Conservation (phyloP, 352 stramenopile genomes). For the Peronosclerospora sorghi region DNA sequence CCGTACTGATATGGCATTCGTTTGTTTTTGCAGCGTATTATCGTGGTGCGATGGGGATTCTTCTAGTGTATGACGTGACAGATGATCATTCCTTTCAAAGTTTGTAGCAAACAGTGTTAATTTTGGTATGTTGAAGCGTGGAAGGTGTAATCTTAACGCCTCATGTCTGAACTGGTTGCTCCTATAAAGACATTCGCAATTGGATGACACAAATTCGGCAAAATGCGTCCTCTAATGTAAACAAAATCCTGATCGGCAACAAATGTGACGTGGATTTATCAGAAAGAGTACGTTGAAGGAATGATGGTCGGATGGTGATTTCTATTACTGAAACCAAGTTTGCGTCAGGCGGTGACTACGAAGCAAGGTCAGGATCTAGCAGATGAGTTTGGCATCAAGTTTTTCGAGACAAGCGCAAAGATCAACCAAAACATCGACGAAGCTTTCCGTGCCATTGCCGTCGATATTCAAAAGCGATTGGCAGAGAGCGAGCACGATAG, state of each 20-base stretch:
- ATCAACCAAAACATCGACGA: conserved; percentile 90
- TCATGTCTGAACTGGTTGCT: neutral
- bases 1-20: neutral
- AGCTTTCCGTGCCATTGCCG: conserved; percentile 79
- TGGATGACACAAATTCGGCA: conserved; percentile 91
- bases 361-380: conserved; percentile 90
- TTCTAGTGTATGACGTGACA: conserved; percentile 89
- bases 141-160: neutral
- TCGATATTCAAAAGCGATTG: conserved; percentile 83
- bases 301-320: neutral
- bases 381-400: conserved; percentile 90
- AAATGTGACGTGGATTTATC: conserved; percentile 97
- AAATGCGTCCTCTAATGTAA: conserved; percentile 98
- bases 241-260: conserved; percentile 99
- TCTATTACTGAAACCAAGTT: neutral
- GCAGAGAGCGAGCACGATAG: conserved; percentile 80
- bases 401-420: conserved; percentile 91
- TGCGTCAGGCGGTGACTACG: conserved; percentile 74
- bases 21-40: conserved; percentile 67
- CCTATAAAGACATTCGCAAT: conserved; percentile 68
- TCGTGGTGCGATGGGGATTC: conserved; percentile 84
- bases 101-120: conserved; percentile 22
- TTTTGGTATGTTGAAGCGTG: neutral
- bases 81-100: conserved; percentile 88
- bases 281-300: conserved; percentile 71